Conservation (phyloP, 495 filamentous ascomycete species). For the Aspergillus carlsbadensis region DNA sequence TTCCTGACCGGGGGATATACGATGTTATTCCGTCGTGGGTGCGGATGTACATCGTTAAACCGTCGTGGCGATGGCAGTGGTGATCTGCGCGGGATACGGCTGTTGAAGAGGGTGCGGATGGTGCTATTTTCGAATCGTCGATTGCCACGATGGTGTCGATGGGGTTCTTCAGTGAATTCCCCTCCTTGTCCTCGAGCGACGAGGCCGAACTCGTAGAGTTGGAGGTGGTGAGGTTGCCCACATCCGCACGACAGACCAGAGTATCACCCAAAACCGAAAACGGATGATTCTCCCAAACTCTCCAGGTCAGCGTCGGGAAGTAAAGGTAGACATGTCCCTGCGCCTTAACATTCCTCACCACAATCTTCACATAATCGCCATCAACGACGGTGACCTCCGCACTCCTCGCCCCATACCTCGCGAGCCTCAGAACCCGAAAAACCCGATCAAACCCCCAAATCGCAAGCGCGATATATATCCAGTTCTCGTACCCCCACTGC, state of each 20-base stretch:
- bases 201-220: too few species aligned
- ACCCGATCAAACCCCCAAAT: constrained; percentile 5
- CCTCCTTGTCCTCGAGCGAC: too few species aligned
- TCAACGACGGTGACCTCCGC: too few species aligned
- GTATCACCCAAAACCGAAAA: not conserved
- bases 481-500: constrained; percentile 9
- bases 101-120: too few species aligned
- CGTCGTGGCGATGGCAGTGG: not conserved
- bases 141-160: too few species aligned
- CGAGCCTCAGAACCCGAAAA: not conserved
- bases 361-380: too few species aligned
- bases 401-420: not conserved
- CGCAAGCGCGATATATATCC: constrained; percentile 4
- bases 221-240: too few species aligned
- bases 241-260: too few species aligned
- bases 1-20: not conserved
- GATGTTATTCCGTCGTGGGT: not conserved
- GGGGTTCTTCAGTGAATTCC: too few species aligned
- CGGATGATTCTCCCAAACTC: constrained; percentile 8
- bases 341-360: not conserved
- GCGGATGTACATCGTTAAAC: too few species aligned
- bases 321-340: constrained; percentile 1
- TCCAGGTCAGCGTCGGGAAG: constrained; percentile 7
- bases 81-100: too few species aligned
- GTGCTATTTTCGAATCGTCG: too few species aligned